A percentile compares a stretch with the other conserved stretches of the same genome.
These are phyloP conservation scores for Diaporthe vexans DNA, from an alignment of 2,329 filamentous ascomycete genomes.

Conservation along the genomic window DNA sequence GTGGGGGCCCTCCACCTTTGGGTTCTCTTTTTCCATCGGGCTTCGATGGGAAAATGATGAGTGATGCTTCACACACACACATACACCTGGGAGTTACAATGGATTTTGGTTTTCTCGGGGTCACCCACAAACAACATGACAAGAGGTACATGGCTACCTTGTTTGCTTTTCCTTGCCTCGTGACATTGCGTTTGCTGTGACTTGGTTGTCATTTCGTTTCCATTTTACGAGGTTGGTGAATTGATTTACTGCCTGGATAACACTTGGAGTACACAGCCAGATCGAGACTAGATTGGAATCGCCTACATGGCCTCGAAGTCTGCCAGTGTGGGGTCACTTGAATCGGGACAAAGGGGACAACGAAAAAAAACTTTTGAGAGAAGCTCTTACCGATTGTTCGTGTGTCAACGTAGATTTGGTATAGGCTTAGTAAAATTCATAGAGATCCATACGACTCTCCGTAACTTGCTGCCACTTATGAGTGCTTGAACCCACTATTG, in stretches of 20 bases:
- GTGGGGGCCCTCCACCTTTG: not conserved
- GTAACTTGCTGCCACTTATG: no score
- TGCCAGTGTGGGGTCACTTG: not conserved
- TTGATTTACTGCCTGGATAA: not conserved
- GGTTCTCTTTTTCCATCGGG: not conserved
- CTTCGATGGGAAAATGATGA: constrained; percentile 14
- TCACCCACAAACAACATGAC: constrained; percentile 25
- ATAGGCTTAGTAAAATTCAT: no score
- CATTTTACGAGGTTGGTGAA: not conserved
- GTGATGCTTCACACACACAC: constrained; percentile 34
- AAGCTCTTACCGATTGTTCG: not conserved
- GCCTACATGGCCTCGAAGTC: no score
- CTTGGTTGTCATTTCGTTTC: not conserved
- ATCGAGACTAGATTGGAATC: constrained; percentile 2
- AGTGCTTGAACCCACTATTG: no score
- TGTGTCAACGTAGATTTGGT: no score
- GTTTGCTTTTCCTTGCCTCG: not conserved
- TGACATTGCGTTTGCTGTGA: not conserved
- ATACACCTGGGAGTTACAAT: constrained; percentile 37
- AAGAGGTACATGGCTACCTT: not conserved
- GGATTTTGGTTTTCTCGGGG: constrained; percentile 39
- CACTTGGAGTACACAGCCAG: not conserved
- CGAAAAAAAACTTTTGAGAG: not conserved
- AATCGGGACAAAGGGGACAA: no score
- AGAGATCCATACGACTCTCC: no score